A percentile compares a stretch with the other conserved stretches of the same genome.
phyloP scores from a whole-genome alignment of 2,329 filamentous ascomycete genomes.

The Byssothecium circinans region DNA sequence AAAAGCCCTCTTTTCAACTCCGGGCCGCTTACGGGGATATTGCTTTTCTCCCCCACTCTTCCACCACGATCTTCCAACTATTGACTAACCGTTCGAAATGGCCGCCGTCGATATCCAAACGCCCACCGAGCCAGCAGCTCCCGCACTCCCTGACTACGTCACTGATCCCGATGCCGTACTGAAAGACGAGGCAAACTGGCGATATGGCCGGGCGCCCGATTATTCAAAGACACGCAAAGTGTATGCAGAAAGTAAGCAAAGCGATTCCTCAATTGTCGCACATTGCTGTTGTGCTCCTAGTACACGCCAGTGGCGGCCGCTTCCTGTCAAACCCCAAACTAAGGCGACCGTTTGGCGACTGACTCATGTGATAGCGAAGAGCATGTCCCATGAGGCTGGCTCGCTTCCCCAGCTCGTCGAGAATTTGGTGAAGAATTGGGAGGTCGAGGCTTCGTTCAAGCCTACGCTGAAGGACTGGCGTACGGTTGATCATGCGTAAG shows the following conservation, averaged over 20 bases:
- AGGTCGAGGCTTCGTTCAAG: conserved; percentile 72
- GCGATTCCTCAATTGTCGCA: not conserved
- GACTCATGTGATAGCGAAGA: conserved; percentile 53
- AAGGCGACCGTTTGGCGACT: not conserved
- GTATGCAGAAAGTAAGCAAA: conserved; percentile 59
- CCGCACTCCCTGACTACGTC: conserved; percentile 59
- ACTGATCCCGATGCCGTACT: conserved; percentile 61
- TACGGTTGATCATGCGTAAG: conserved; percentile 57
- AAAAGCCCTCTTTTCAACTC: no score
- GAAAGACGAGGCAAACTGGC: conserved; percentile 60
- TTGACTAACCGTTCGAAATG: conserved; percentile 14
- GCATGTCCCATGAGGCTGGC: conserved; percentile 56
- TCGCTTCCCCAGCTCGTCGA: conserved; percentile 64
- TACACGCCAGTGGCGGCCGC: not conserved
- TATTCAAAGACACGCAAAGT: conserved; percentile 65
- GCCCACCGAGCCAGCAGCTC: conserved; percentile 33
- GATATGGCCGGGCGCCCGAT: conserved; percentile 63
- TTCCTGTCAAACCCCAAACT: not conserved
- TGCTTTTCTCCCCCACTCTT: not conserved
- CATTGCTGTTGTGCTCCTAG: not conserved
- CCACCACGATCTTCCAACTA: not conserved
- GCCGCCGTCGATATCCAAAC: conserved; percentile 32
- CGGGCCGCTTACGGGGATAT: no score
- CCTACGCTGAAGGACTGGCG: conserved; percentile 63
- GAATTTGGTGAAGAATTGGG: conserved; percentile 74